Base-by-base conservation (phyloP, 768 basidiomycete species). In the Grammothele lineata region DNA sequence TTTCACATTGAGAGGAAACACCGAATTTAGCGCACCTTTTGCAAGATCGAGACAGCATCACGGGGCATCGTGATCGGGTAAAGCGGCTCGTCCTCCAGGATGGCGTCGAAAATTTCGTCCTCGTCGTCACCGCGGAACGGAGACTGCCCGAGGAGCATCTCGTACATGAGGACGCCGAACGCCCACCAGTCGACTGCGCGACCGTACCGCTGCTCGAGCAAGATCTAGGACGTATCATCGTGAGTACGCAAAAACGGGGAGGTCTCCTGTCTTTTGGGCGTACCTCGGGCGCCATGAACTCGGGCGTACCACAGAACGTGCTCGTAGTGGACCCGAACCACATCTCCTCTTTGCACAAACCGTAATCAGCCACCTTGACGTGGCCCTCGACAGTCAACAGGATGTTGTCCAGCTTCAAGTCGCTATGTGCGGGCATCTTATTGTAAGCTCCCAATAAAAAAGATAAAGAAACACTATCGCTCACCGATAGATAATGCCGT, bases 121-220 rank as follows among this genome's bases (percentile, higher is more conserved):
- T 98, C 96, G 57, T 98, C 96, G 58, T 99, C 96, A 47, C 96
- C 96, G 37, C 94, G 85, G 85, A 99, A 99, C 3, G 96, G 96
- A 4, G 96, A 98, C 69, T 98, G 96, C 37, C 96, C 96, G 21
- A 98, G 76, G 44, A 99, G 69, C 96, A 99, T 99, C 70, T 99
- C 96, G 64, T 99, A 99, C 21, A 88, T 97, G 58, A 99, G 69
- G 4, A 99, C 96, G 54, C 96, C 96, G 64, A 98, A 98, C 11
- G 96, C 96, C 96, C 96, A 99, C 96, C 96, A 99, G 63, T 99
- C 96, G 34, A 99, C 96, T 10, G 96, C 95, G 32, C 93, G 91
- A 9, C 93, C 94, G 59, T 99, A 99, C 38, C 93, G 88, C 70
- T 98, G 96, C 70, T 99, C 96, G n/a, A 98, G 78, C 43, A 99